Evolutionary conservation across 352 stramenopile genomes (phyloP).

Genomic region (Pythium biforme): DNA sequence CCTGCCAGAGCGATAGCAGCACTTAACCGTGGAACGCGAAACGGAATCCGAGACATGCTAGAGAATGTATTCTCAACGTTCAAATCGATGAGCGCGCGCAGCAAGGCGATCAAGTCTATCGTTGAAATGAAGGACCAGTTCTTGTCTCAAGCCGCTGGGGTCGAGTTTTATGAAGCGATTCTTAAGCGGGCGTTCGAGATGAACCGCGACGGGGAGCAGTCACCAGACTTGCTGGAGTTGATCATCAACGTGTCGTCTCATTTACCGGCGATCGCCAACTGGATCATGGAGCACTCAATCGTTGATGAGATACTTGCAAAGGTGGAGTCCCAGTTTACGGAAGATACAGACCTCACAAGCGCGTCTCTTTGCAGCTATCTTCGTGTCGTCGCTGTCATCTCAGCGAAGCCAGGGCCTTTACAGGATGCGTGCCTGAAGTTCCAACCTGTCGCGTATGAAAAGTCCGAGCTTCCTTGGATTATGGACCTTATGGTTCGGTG

Average conservation of each 20-base stretch:
- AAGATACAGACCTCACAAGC: not conserved
- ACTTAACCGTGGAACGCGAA: not conserved
- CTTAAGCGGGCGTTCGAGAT: slow-evolving; percentile 2
- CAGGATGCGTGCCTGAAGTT: not conserved
- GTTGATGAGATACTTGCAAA: not conserved
- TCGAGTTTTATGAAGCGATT: not conserved
- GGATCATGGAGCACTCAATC: slow-evolving; percentile 4
- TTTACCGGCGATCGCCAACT: not conserved
- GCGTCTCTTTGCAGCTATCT: slow-evolving; percentile 1
- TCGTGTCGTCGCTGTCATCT: not conserved
- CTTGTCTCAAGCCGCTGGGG: not conserved
- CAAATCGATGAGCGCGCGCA: not conserved
- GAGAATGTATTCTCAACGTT: not conserved
- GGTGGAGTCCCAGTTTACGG: not conserved
- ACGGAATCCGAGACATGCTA: not conserved
- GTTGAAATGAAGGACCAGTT: not conserved
- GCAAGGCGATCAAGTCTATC: not conserved
- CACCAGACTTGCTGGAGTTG: slow-evolving; percentile 2
- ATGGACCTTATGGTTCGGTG: not conserved
- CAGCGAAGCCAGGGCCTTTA: not conserved
- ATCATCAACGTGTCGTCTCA: slow-evolving; percentile 5
- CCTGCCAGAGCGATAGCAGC: not conserved
- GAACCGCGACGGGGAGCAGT: not conserved
- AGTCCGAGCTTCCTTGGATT: slow-evolving; percentile 2
- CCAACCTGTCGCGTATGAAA: not conserved